Evolutionary conservation across 2,329 filamentous ascomycete species (phyloP).

Genomic region (Beauveria asiatica): DNA sequence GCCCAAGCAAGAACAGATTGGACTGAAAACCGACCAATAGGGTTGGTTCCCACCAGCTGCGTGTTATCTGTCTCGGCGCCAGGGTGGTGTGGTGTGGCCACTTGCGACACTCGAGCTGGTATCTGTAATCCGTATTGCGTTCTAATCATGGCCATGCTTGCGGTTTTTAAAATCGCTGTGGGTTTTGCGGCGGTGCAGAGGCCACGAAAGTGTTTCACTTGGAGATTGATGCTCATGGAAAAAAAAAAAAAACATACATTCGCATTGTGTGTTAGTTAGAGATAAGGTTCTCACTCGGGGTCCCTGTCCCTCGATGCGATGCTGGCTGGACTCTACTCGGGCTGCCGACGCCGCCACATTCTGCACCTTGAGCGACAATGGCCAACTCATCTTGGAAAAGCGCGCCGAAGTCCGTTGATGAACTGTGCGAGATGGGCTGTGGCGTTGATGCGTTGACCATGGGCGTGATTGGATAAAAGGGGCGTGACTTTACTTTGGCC

Average conservation of each 20-base stretch:
- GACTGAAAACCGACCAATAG: conserved; percentile 22
- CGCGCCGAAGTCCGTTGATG: not conserved
- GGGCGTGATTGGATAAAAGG: not conserved
- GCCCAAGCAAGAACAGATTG: conserved; percentile 21
- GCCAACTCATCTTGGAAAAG: not conserved
- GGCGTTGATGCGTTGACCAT: too few species aligned
- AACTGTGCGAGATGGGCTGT: not conserved
- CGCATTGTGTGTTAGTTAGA: not conserved
- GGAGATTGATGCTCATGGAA: conserved; percentile 1
- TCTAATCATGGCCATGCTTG: not conserved
- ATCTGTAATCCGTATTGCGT: too few species aligned
- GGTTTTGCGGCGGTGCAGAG: conserved; percentile 7
- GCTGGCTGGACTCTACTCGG: too few species aligned
- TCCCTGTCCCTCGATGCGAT: not conserved
- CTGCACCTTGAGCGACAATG: too few species aligned
- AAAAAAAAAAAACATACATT: not conserved
- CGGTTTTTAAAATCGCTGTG: conserved; percentile 2
- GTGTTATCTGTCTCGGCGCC: conserved; percentile 25
- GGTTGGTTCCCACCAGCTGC: conserved; percentile 26
- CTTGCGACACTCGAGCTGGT: conserved; percentile 2
- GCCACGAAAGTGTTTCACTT: conserved; percentile 9
- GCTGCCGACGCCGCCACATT: too few species aligned
- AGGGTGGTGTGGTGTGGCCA: not conserved
- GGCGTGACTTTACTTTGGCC: not conserved
- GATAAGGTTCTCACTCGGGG: not conserved